Evolutionary conservation across 2,329 filamentous ascomycete genomes (phyloP), one percentile per base, ranked within the genome.

Genomic region (Fusarium secorum): DNA sequence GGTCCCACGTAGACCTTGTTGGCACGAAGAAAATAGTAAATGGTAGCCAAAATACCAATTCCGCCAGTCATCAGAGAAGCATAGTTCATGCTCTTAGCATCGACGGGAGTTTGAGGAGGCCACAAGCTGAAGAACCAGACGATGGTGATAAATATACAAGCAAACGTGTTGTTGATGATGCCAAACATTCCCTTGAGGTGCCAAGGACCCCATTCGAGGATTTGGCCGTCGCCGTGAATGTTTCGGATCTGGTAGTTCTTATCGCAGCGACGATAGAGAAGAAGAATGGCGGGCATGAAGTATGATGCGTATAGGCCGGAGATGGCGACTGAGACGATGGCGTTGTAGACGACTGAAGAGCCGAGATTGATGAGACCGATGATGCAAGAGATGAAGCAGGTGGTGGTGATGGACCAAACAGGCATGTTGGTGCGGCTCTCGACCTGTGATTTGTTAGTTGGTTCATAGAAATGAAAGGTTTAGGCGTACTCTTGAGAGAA

Each of bases 41-140:
- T 45, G 7, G 84, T 73, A 44, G 81, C 83, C 41, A 85, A 81
- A 13, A 84, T 68, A 2, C 83, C 68, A 4, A 82, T 78, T 1
- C 75, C 78, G 0, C 78, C 81, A 38, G 82, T 84, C 28, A 86
- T 80, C 9, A 86, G 66, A 4, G 84, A 76, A 39, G 81, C 83
- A 70, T 82, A 86, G 66, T 87, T 87, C 81, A 85, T 83, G 3
- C 80, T 30, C 66, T 72, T 4, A 75, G 77, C 65, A 17, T 57
- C 15, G 55, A 79, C 51, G 0, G 64, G 63, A 3, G 66, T 72
- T 20, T 59, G 66, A 5, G 81, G 80, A 0, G 79, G 85, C 84
- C 83, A 87, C 30, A 88, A 83, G 33, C 81, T 83, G 79, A 85
- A 89, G 76, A 89, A 88, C 51, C 87, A 82, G 10, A 88, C 80